A percentile compares a stretch with the other conserved stretches of the same genome.
phyloP scores from a whole-genome alignment of 2,329 filamentous ascomycete genomes.

The Calonectria montana region DNA sequence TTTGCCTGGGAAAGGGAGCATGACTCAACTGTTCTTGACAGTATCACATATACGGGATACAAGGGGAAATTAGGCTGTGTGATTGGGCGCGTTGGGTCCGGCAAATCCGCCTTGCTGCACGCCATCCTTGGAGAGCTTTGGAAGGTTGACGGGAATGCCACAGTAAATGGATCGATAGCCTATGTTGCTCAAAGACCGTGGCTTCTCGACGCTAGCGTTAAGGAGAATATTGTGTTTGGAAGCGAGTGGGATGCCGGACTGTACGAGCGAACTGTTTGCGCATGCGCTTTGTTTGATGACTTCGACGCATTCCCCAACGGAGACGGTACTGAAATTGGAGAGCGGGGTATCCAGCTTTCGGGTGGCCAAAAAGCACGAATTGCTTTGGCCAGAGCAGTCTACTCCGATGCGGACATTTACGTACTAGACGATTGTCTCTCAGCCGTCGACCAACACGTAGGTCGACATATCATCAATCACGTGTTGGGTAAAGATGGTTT shows the following conservation, averaged over 20 bases:
- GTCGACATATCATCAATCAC: not conserved
- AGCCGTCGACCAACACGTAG: slow-evolving; percentile 3
- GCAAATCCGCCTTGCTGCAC: slow-evolving; percentile 2
- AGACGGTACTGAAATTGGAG: slow-evolving; percentile 1
- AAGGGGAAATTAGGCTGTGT: not conserved
- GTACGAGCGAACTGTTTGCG: not conserved
- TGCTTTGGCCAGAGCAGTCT: not conserved
- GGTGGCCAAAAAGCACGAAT: slow-evolving; percentile 9
- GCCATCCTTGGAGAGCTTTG: slow-evolving; percentile 5
- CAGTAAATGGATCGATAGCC: not conserved
- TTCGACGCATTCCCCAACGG: not conserved
- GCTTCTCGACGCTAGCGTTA: slow-evolving; percentile 9
- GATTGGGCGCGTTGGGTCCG: not conserved
- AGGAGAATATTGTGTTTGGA: slow-evolving; percentile 6
- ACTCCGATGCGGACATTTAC: slow-evolving; percentile 1
- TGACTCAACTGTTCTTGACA: not conserved
- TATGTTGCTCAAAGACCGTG: slow-evolving; percentile 8
- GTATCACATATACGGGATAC: not conserved
- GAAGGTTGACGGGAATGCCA: not conserved
- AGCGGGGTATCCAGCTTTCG: not conserved
- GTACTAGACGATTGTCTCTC: slow-evolving; percentile 3
- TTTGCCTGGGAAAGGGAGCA: not conserved
- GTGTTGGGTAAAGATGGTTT: not conserved
- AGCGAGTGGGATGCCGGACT: not conserved
- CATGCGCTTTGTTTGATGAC: not conserved